These are phyloP conservation scores for Sanghuangporus weigelae DNA, from an alignment of 1,284 basidiomycete species.

Conservation along the genomic window DNA sequence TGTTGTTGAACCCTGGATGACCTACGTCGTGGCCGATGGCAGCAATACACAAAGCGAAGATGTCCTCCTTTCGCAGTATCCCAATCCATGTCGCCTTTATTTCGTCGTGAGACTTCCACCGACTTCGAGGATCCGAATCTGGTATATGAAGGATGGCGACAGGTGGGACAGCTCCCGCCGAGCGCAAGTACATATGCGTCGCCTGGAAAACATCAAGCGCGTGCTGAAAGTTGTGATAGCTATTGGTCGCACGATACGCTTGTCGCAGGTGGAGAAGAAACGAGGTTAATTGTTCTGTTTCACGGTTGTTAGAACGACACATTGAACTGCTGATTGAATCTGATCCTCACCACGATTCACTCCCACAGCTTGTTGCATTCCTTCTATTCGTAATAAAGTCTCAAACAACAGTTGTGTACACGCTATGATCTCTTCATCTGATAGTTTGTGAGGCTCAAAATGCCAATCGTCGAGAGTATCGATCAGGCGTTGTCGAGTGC, in stretches of 20 bases:
- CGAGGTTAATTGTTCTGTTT: slow-evolving; percentile 60
- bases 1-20: slow-evolving; percentile 88
- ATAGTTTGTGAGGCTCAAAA: slow-evolving; percentile 81
- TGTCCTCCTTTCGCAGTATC: slow-evolving; percentile 57
- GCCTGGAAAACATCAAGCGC: slow-evolving; percentile 94
- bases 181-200: slow-evolving; percentile 75
- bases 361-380: slow-evolving; percentile 61
- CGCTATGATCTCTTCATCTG: slow-evolving; percentile 74
- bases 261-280: slow-evolving; percentile 79
- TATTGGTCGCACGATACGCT: slow-evolving; percentile 85
- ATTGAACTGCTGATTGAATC: not conserved
- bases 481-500: slow-evolving; percentile 52
- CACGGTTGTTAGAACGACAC: slow-evolving; percentile 16
- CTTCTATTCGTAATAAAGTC: slow-evolving; percentile 65
- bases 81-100: slow-evolving; percentile 46
- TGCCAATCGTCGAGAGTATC: slow-evolving; percentile 70
- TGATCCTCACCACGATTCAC: slow-evolving; percentile 58
- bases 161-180: slow-evolving; percentile 76
- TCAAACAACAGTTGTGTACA: slow-evolving; percentile 80
- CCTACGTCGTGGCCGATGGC: slow-evolving; percentile 95
- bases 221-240: slow-evolving; percentile 95
- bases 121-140: slow-evolving; percentile 19
- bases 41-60: slow-evolving; percentile 81
- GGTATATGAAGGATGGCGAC: slow-evolving; percentile 49
- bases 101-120: slow-evolving; percentile 16